Base-by-base conservation (phyloP, 768 basidiomycete genomes). In the Lactifluus piperatus region DNA sequence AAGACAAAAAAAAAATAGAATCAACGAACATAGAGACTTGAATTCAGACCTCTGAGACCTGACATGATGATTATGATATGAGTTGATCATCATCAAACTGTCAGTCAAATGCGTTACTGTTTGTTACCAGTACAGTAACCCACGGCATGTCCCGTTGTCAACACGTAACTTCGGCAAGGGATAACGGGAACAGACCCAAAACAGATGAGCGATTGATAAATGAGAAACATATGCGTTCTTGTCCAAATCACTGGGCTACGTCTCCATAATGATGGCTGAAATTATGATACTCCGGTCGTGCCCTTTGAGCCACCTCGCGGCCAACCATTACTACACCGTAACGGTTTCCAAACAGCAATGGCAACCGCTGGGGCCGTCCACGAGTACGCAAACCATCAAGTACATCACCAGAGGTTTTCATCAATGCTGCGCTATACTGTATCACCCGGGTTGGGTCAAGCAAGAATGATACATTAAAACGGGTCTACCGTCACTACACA, bases 391-490 rank as follows among this genome's bases (percentile, higher is more conserved):
- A 3, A 4, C 22, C 14, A 41, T 5, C n/a, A 41, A 4, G n/a
- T 6, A 20, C n/a, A 44, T 13, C 22, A 24, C 43, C 13, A 6
- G 13, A 13, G 8, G 1, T 24, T 6, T 39, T 39, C 14, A 44
- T 44, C 43, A 44, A 24, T 22, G 43, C 8, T 43, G 41, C 18
- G 43, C 43, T 44, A 44, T 10, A 43, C 16, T 20, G n/a, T 9
- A 43, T 43, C 41, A 1, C 41, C 8, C 32, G 29, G n/a, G 18
- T 11, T 16, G 27, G 9, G 30, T 49, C 13, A 16, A 10, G n/a
- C 6, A 22, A n/a, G 16, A 22, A 43, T 32, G 52, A 59, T 54
- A 59, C 58, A 59, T 49, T 48, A 41, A 30, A 26, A 26, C n/a
- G 26, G 36, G n/a, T 24, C 20, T 29, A 27, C 30, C 34, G 13